Evolutionary conservation across 2,329 filamentous ascomycete genomes (phyloP), one percentile per base, ranked within the genome.

Genomic region (Lachnellula hyalina): DNA sequence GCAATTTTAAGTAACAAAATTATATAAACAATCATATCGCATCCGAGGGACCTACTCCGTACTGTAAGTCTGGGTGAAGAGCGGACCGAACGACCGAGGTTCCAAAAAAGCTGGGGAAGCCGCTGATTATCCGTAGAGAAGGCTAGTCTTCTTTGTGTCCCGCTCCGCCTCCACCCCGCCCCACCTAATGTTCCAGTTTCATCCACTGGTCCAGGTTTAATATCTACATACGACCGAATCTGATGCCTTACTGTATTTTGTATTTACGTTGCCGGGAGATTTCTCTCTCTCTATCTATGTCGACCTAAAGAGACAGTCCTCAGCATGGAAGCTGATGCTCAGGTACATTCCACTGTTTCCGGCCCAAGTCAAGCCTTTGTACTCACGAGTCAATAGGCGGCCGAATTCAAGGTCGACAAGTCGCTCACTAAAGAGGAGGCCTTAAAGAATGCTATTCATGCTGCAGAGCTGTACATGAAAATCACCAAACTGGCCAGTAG

Each of bases 381-480:
- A 34, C 56, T 61, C 49, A 65, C 51, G n/a, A 53, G 32, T 56
- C 15, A 48, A 48, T 68, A 84, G 81, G 77, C 75, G 71, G 75
- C 75, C 59, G 82, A 84, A 70, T 73, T 71, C 56, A 73, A 73
- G 64, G 73, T 86, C 63, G 70, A 75, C 56, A 68, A 70, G 57
- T 74, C 81, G 38, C 68, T 70, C 23, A 80, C 77, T 47, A 79
- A 81, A 61, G 73, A 80, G 61, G 83, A 85, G 63, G 90, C 90
- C 44, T 77, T 96, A 53, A 75, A 84, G 50, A 81, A 89, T 69
- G 86, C 90, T 49, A 90, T 96, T 66, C 76, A 79, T 60, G 89
- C 88, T 4, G 87, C 85, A 21, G 90, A 96, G 68, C 75, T 87
- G 49, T 92, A 94, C 63, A 89, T 96, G 84, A 82, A 83, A 65